Conservation (phyloP, 768 basidiomycete genomes). For the Rhodotorula toruloides region DNA sequence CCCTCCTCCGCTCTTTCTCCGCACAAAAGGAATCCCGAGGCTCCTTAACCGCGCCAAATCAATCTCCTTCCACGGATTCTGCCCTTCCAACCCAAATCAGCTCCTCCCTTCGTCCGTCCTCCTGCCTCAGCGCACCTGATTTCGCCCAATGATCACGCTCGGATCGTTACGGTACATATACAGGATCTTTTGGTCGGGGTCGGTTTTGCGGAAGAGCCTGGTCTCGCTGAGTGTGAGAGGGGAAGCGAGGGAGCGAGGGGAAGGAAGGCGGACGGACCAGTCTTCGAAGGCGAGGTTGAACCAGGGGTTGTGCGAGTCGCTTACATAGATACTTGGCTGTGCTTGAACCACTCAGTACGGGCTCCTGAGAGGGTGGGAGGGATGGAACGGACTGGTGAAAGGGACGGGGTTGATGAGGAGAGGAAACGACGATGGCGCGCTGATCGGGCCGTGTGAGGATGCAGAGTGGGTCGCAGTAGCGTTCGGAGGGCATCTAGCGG, state of each 20-base stretch:
- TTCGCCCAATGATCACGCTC: conserved; percentile 87
- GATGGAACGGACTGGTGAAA: no score
- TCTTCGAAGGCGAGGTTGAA: conserved; percentile 89
- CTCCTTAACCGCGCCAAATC: conserved; percentile 60
- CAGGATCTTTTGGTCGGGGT: conserved; percentile 63
- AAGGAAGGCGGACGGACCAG: conserved; percentile 55
- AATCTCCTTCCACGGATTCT: conserved; percentile 98
- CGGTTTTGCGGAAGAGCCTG: conserved; percentile 76
- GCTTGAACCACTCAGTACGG: no score
- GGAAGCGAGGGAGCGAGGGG: not conserved
- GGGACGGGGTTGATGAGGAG: no score
- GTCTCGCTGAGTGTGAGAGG: conserved; percentile 1
- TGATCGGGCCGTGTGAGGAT: no score
- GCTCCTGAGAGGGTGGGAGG: no score
- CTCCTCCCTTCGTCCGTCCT: no score
- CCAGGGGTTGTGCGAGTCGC: conserved; percentile 71
- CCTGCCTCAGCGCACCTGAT: conserved; percentile 65
- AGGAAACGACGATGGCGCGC: no score
- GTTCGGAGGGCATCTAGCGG: no score
- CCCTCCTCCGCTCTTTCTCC: conserved; percentile 85
- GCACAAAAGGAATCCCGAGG: conserved; percentile 65
- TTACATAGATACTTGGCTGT: conserved; percentile 52
- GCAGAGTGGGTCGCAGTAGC: no score
- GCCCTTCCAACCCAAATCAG: not conserved
- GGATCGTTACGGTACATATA: conserved; percentile 81